Conservation (phyloP, 1,284 basidiomycete species). For the Cryptococcus wingfieldii region DNA sequence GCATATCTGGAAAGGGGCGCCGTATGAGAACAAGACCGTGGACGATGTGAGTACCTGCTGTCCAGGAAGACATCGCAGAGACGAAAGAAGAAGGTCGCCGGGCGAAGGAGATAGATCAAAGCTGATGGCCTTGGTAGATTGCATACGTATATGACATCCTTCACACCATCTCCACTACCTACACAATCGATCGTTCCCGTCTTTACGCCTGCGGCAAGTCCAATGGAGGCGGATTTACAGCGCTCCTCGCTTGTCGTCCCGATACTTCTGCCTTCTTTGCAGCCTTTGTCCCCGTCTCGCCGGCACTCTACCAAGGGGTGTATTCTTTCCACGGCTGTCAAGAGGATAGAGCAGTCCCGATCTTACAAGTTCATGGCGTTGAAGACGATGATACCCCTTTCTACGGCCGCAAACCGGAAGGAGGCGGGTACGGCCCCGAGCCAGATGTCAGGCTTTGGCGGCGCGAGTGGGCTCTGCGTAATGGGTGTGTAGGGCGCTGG, state of each 20-base stretch:
- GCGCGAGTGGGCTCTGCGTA: slow-evolving; percentile 18
- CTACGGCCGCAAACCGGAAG: slow-evolving; percentile 16
- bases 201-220: slow-evolving; percentile 28
- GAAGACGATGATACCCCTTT: slow-evolving; percentile 24
- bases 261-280: slow-evolving; percentile 25
- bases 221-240: slow-evolving; percentile 26
- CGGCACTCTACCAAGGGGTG: slow-evolving; percentile 22
- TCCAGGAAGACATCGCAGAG: too few relatives aligned
- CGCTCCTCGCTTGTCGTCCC: slow-evolving; percentile 20
- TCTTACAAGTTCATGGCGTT: slow-evolving; percentile 23
- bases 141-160: slow-evolving; percentile 28
- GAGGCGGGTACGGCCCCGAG: slow-evolving; percentile 13
- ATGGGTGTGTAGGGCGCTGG: slow-evolving; percentile 12
- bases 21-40: slow-evolving; percentile 24
- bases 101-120: neutral
- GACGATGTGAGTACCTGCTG: slow-evolving; percentile 24
- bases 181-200: slow-evolving; percentile 17
- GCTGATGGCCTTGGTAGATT: neutral
- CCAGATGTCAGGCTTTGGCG: slow-evolving; percentile 22
- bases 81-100: too few relatives aligned
- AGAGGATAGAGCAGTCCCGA: slow-evolving; percentile 19
- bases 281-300: slow-evolving; percentile 26
- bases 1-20: slow-evolving; percentile 24
- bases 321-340: slow-evolving; percentile 21
- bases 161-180: slow-evolving; percentile 13